These are phyloP conservation scores for Metschnikowia anglica DNA, from an alignment of 805 yeast genomes.

Conservation along the genomic window DNA sequence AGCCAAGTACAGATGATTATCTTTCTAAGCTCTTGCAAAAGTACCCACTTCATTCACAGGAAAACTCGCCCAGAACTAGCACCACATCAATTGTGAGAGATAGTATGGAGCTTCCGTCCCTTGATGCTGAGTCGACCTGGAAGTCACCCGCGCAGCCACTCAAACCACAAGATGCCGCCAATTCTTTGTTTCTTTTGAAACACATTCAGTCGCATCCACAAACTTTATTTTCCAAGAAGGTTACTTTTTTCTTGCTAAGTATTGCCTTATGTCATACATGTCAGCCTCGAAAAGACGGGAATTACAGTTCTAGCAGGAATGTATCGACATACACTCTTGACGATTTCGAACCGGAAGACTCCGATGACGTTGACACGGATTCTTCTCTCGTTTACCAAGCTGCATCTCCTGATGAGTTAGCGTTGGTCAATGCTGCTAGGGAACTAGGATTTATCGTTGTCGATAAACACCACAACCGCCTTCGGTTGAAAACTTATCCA, in stretches of 20 bases:
- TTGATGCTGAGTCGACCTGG: constrained; percentile 39
- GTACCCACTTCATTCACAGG: constrained; percentile 1
- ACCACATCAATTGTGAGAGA: constrained; percentile 36
- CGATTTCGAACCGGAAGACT: constrained; percentile 18
- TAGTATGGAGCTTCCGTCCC: constrained; percentile 31
- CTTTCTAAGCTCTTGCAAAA: constrained; percentile 4
- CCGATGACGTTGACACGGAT: constrained; percentile 24
- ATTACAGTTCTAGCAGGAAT: constrained; percentile 4
- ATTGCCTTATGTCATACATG: constrained; percentile 90
- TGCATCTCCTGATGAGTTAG: constrained; percentile 95
- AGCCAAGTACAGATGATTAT: constrained; percentile 6
- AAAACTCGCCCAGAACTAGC: constrained; percentile 22
- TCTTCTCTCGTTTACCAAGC: constrained; percentile 79
- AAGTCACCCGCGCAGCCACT: constrained; percentile 49
- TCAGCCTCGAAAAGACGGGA: constrained; percentile 57
- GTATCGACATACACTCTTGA: constrained; percentile 22
- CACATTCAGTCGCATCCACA: constrained; percentile 74
- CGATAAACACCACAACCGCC: constrained; percentile 58
- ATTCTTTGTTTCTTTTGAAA: constrained; percentile 62
- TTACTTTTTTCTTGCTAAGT: constrained; percentile 74
- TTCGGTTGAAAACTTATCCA: constrained; percentile 79
- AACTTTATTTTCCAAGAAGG: constrained; percentile 65
- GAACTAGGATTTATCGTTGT: constrained; percentile 89
- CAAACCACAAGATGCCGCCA: constrained; percentile 40
- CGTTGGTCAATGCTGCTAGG: constrained; percentile 89